Percentiles rank a stretch among this genome's conserved stretches.
These are phyloP conservation scores for Tolypocladium cylindrosporum DNA, from an alignment of 2,329 filamentous ascomycete genomes.

Conservation along the genomic window DNA sequence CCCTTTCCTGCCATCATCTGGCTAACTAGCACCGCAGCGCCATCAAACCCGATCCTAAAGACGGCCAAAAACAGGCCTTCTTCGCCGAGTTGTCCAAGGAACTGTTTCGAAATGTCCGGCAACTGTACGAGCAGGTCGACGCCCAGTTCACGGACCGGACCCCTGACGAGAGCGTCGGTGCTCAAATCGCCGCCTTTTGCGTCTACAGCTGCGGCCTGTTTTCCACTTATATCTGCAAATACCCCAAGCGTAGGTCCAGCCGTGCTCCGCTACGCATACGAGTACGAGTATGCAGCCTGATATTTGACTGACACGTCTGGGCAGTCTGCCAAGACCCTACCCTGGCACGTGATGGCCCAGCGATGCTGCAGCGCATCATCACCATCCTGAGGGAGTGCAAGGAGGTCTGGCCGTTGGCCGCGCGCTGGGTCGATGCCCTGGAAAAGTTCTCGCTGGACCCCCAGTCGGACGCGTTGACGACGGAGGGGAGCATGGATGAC, in stretches of 20 bases:
- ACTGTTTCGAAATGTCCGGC: conserved; percentile 37
- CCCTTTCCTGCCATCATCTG: neutral
- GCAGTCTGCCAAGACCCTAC: conserved; percentile 31
- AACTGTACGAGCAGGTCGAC: conserved; percentile 39
- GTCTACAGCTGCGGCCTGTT: conserved; percentile 46
- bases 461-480: conserved; percentile 24
- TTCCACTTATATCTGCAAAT: conserved; percentile 41
- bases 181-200: conserved; percentile 45
- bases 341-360: conserved; percentile 29
- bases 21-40: conserved; percentile 23
- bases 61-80: conserved; percentile 25
- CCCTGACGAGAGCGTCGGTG: conserved; percentile 38
- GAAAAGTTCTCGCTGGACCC: conserved; percentile 36
- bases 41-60: conserved; percentile 28
- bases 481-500: conserved; percentile 41
- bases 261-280: neutral
- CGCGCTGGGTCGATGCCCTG: conserved; percentile 41
- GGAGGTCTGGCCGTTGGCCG: conserved; percentile 41
- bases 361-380: conserved; percentile 36
- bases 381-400: conserved; percentile 36
- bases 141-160: conserved; percentile 37
- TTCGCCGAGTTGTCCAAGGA: conserved; percentile 34
- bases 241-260: conserved; percentile 32
- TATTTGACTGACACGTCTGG: neutral
- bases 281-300: neutral